phyloP scores from a whole-genome alignment of 2,329 filamentous ascomycete genomes.

The Monosporascus ibericus region DNA sequence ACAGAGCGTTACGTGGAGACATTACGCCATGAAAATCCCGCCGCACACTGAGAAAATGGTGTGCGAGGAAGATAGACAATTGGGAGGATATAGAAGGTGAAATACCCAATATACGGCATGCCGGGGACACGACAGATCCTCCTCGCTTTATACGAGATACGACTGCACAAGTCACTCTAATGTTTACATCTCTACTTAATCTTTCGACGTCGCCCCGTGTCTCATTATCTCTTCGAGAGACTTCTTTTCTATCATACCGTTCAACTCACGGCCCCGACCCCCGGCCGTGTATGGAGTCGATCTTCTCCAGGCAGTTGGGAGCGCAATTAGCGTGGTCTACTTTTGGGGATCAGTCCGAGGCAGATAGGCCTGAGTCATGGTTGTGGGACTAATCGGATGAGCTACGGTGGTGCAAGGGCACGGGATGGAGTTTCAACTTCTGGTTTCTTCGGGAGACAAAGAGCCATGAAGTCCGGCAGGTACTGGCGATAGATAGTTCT shows the following conservation, averaged over 20 bases:
- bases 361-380: not conserved
- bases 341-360: not conserved
- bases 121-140: conserved; percentile 10
- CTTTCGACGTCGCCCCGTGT: conserved; percentile 16
- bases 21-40: conserved; percentile 9
- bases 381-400: not conserved
- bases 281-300: conserved; percentile 15
- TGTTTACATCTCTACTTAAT: conserved; percentile 27
- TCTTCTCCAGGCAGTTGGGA: not conserved
- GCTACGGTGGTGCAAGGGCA: not conserved
- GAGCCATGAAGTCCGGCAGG: not conserved
- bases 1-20: conserved; percentile 1
- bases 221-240: conserved; percentile 17
- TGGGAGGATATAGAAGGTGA: conserved; percentile 10
- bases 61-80: conserved; percentile 2
- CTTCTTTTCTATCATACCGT: conserved; percentile 22
- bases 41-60: not conserved
- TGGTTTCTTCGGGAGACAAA: not conserved
- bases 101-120: conserved; percentile 5
- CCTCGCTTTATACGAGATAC: conserved; percentile 20
- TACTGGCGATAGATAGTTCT: not conserved
- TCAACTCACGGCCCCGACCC: conserved; percentile 20
- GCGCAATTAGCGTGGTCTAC: not conserved
- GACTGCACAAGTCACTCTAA: conserved; percentile 23
- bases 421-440: not conserved